Base-by-base conservation (phyloP, 441 rosid species). In the Dalechampia spathulata region DNA sequence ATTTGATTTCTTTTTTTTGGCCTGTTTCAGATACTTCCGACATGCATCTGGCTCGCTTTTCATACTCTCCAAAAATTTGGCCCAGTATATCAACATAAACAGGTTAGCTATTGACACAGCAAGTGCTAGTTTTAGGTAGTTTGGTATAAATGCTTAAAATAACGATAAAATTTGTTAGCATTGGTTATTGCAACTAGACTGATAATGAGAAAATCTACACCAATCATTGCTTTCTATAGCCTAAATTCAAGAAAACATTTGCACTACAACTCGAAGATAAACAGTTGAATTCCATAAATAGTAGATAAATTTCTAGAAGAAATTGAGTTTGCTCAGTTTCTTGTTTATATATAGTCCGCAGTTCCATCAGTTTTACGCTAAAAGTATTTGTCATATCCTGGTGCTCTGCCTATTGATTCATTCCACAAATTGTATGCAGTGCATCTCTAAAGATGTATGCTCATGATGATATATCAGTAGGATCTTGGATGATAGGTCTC, bases 401-500 rank as follows among this genome's bases (percentile, higher is more conserved):
- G 8, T 8, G 8, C 34, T 40, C 13, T 51, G 28, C 45, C n/a
- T 57, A 28, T 45, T 60, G 25, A 39, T 26, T 36, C 21, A 17
- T 21, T 23, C 16, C 4, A 22, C 20, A 37, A 45, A 26, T 65
- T 38, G 46, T 52, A 22, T 62, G 77, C 88, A 93, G 99, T 75
- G 97, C 89, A 60, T 83, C 91, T 30, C 77, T 93, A 70, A 90
- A 90, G 81, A 73, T 80, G 47, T 90, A 85, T 54, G 95, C 93
- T 28, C 79, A 77, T 67, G 99, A 93, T 58, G 97, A 93, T 75
- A 73, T 52, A 65, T 79, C 99, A 7, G 65, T 87, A 2, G 99
- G 99, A 36, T 93, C 99, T 55, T 93, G 97, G 99, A 85, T 93
- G 95, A 85, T 93, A 75, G 97, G 99, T 60, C 56, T 93, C 47